Conservation (phyloP, 768 basidiomycete genomes). For the Hygrophoropsis aurantiaca region DNA sequence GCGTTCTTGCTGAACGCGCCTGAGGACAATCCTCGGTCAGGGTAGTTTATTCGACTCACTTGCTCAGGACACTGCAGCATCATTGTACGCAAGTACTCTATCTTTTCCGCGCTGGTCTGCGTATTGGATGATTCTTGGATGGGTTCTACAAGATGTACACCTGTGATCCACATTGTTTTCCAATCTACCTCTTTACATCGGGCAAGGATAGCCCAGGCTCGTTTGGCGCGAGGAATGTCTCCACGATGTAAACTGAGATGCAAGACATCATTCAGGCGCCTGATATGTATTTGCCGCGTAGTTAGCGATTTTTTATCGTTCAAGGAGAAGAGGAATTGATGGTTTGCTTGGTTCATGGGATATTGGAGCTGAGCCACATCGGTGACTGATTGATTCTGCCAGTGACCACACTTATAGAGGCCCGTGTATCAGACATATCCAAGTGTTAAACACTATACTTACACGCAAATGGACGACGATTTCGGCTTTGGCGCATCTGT, state of each 20-base stretch:
- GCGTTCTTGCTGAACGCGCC: conserved; percentile 55
- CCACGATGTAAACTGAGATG: conserved; percentile 68
- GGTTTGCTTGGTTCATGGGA: conserved; percentile 26
- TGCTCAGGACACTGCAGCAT: conserved; percentile 69
- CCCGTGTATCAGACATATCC: too few relatives aligned
- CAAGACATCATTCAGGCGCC: conserved; percentile 72
- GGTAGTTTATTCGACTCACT: conserved; percentile 41
- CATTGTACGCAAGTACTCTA: conserved; percentile 67
- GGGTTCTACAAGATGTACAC: conserved; percentile 60
- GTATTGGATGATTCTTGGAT: conserved; percentile 29
- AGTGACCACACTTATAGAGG: too few relatives aligned
- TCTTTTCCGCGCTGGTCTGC: conserved; percentile 32
- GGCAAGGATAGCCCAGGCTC: conserved; percentile 72
- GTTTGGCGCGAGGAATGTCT: conserved; percentile 61
- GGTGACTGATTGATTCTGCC: too few relatives aligned
- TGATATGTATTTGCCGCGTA: conserved; percentile 68
- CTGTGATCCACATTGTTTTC: conserved; percentile 69
- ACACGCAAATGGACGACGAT: conserved; percentile 65
- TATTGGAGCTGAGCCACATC: too few relatives aligned
- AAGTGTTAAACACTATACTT: too few relatives aligned
- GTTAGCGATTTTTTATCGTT: conserved; percentile 48
- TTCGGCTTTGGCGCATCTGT: conserved; percentile 70
- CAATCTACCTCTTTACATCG: conserved; percentile 80
- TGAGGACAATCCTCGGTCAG: conserved; percentile 3
- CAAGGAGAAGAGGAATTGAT: conserved; percentile 64